These are phyloP conservation scores for Solanum habrochaites DNA, from an alignment of 257 asterid genomes.

Conservation along the genomic window DNA sequence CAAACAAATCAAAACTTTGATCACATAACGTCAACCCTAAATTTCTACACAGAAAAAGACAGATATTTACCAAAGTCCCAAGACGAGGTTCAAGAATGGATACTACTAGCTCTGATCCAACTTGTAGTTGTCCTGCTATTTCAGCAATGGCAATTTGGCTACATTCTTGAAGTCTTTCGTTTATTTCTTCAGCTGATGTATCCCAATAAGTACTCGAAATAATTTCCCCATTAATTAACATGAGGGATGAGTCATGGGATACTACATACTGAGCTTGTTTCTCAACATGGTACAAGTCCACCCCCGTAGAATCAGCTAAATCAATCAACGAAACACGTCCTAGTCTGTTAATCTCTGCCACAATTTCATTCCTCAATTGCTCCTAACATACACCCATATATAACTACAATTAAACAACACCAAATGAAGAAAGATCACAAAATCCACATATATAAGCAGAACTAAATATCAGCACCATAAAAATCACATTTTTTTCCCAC, in stretches of 20 bases:
- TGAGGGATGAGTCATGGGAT: constrained; percentile 50
- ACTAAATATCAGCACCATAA: background rate
- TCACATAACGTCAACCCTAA: background rate
- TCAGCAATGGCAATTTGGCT: constrained; percentile 95
- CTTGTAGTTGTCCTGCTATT: constrained; percentile 88
- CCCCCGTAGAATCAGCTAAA: constrained; percentile 64
- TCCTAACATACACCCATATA: constrained; percentile 39
- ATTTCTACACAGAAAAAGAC: background rate
- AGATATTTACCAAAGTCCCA: constrained; percentile 60
- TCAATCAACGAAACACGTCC: constrained; percentile 85
- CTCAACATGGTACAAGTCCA: constrained; percentile 87
- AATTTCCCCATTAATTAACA: constrained; percentile 87
- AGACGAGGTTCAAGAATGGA: constrained; percentile 84
- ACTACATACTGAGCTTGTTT: constrained; percentile 67
- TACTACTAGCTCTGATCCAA: constrained; percentile 69
- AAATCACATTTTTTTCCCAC: background rate
- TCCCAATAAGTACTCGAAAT: constrained; percentile 82
- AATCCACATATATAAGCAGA: background rate
- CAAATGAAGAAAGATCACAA: background rate
- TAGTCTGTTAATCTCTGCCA: constrained; percentile 38
- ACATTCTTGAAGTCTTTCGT: constrained; percentile 91
- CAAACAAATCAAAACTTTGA: background rate
- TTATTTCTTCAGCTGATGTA: constrained; percentile 77
- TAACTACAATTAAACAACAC: background rate
- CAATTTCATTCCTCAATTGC: constrained; percentile 76